Conservation (phyloP, 345 rosid species). For the Lepidium didymum region DNA sequence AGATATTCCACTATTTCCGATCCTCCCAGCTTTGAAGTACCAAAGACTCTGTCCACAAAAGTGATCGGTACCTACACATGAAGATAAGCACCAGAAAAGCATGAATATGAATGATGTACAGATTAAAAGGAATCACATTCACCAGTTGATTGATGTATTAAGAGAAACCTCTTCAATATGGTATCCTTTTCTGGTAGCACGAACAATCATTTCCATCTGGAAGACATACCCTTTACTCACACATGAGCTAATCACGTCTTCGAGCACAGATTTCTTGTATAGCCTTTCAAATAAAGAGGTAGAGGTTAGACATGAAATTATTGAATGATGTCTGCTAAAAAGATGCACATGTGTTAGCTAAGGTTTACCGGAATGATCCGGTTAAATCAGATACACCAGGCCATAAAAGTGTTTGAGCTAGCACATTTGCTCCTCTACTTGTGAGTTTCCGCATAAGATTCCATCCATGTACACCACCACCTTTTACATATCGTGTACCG, state of each 20-base stretch:
- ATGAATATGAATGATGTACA: not conserved
- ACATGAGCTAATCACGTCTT: conserved; percentile 70
- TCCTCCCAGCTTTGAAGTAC: conserved; percentile 97
- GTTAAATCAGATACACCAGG: conserved; percentile 97
- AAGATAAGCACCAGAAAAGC: not conserved
- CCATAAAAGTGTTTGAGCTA: conserved; percentile 93
- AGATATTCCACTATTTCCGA: conserved; percentile 94
- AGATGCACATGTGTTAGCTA: not conserved
- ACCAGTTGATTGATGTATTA: not conserved
- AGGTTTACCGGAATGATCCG: conserved; percentile 77
- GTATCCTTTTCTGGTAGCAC: conserved; percentile 84
- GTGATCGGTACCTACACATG: conserved; percentile 84
- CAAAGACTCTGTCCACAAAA: conserved; percentile 87
- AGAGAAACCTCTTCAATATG: conserved; percentile 70
- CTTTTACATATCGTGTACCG: conserved; percentile 83
- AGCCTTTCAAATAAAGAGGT: conserved; percentile 40
- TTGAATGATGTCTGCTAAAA: not conserved
- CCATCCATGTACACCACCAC: conserved; percentile 97
- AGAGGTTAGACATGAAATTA: conserved; percentile 10
- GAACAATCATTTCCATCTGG: conserved; percentile 99
- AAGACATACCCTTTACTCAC: conserved; percentile 96
- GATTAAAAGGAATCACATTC: not conserved
- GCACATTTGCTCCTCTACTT: conserved; percentile 96
- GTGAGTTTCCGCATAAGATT: conserved; percentile 95
- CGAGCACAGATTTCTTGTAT: conserved; percentile 74